Evolutionary conservation across 306 rosid species (phyloP).

Genomic region (Quillaja saponaria): DNA sequence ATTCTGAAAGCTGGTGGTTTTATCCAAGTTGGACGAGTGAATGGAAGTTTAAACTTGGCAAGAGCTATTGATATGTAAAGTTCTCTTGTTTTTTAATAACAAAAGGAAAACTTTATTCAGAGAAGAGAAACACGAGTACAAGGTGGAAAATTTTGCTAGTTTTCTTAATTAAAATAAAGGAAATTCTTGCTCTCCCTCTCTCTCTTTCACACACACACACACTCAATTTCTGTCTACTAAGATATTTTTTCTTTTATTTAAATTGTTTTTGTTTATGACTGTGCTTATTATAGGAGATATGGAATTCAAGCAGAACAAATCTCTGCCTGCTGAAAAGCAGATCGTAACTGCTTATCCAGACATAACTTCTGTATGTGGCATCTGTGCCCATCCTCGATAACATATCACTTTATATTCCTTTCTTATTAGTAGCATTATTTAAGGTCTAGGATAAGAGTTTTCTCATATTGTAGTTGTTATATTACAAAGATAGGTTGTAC

Average conservation of each 20-base stretch:
- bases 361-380: slow-evolving; percentile 58
- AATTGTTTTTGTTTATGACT: slow-evolving; percentile 15
- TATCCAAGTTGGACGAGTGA: slow-evolving; percentile 89
- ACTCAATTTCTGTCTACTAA: not conserved
- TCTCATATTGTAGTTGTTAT: no score
- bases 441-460: no score
- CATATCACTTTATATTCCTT: no score
- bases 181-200: slow-evolving; percentile 20
- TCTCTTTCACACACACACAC: no score
- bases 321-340: slow-evolving; percentile 83
- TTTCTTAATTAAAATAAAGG: no score
- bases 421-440: no score
- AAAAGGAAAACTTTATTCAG: not conserved
- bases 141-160: no score
- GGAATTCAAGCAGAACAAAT: slow-evolving; percentile 86
- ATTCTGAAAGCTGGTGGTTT: slow-evolving; percentile 92
- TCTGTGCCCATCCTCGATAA: no score
- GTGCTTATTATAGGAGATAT: slow-evolving; percentile 64
- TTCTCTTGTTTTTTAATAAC: not conserved
- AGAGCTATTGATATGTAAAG: slow-evolving; percentile 78
- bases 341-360: slow-evolving; percentile 88
- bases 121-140: not conserved
- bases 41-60: slow-evolving; percentile 90
- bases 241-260: slow-evolving; percentile 1
- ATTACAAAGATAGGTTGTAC: no score